Conservation (phyloP, 108 stramenopile genomes). For the Cyclotella distinguenda region DNA sequence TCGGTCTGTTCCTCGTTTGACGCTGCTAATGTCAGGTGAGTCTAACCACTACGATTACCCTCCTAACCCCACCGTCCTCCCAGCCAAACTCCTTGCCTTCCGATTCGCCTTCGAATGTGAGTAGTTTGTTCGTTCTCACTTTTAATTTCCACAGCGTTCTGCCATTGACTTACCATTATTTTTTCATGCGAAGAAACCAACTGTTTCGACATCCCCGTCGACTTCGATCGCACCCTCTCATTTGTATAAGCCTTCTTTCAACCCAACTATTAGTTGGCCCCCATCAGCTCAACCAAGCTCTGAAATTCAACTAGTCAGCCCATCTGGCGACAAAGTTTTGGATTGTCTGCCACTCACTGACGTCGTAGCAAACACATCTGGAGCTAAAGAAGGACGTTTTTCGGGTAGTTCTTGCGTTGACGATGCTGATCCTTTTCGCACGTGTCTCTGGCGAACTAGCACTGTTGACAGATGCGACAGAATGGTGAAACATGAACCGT, state of each 20-base stretch:
- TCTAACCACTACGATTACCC: too few species aligned
- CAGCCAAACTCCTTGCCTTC: too few species aligned
- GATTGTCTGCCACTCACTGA: background rate
- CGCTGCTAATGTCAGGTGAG: too few species aligned
- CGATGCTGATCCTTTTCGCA: slow-evolving; percentile 4
- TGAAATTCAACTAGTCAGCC: background rate
- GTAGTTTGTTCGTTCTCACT: too few species aligned
- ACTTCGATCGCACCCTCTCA: background rate
- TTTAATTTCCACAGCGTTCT: too few species aligned
- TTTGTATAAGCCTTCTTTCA: background rate
- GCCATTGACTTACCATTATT: background rate
- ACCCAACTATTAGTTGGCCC: background rate
- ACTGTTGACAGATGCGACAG: background rate
- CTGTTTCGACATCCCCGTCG: too few species aligned
- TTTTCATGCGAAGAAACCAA: too few species aligned
- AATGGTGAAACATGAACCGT: slow-evolving; percentile 1
- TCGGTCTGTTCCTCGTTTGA: too few species aligned
- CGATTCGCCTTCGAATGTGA: too few species aligned
- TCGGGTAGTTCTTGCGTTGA: background rate
- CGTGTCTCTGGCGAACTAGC: slow-evolving; percentile 7
- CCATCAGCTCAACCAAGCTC: background rate
- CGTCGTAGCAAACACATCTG: background rate
- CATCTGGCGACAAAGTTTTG: background rate
- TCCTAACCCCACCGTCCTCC: too few species aligned
- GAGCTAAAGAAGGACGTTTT: background rate